phyloP scores from a whole-genome alignment of 139 green algal species.

The Tetratostichococcus sp. region DNA sequence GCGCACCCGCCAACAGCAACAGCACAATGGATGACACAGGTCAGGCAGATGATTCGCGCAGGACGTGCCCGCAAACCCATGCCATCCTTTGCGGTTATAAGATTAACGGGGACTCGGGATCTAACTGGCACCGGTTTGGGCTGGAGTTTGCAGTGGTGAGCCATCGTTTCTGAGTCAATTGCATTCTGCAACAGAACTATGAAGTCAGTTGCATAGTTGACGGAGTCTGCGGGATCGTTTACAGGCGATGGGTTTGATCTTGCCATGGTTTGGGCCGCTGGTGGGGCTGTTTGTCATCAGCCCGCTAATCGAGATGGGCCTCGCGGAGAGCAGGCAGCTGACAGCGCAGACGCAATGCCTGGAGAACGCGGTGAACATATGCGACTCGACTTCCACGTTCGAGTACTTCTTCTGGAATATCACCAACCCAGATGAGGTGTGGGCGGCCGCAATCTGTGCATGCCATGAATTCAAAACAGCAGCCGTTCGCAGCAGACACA shows the following conservation, averaged over 20 bases:
- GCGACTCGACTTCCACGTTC: background rate
- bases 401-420: slow-evolving; percentile 45
- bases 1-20: too few relatives aligned
- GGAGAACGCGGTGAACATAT: background rate
- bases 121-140: background rate
- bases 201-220: too few relatives aligned
- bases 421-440: slow-evolving; percentile 30
- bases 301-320: slow-evolving; percentile 17
- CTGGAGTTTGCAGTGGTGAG: background rate
- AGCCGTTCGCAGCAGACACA: too few relatives aligned
- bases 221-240: too few relatives aligned
- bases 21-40: too few relatives aligned
- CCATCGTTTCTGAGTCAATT: background rate
- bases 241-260: background rate
- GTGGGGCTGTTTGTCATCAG: slow-evolving; percentile 26
- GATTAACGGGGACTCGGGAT: background rate
- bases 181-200: too few relatives aligned
- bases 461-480: too few relatives aligned
- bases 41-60: background rate
- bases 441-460: background rate
- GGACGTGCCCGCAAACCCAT: background rate
- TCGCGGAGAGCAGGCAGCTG: slow-evolving; percentile 20
- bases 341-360: slow-evolving; percentile 24
- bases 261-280: slow-evolving; percentile 24
- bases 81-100: background rate